phyloP scores from a whole-genome alignment of 2,329 filamentous ascomycete species.

The Phialophora expanda region DNA sequence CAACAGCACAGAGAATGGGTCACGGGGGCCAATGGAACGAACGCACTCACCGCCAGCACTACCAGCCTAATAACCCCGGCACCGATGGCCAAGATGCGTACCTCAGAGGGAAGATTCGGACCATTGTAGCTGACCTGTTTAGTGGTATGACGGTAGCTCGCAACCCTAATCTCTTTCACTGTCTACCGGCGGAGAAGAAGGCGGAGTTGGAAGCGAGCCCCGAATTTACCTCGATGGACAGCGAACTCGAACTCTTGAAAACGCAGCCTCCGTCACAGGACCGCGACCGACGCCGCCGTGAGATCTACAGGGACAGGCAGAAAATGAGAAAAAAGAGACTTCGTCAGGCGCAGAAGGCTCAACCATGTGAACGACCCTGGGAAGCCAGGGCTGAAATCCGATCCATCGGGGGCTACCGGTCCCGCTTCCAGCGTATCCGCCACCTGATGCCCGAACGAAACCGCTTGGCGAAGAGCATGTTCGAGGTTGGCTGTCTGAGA shows the following conservation, averaged over 20 bases:
- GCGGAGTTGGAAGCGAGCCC: conserved; percentile 11
- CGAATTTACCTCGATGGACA: not conserved
- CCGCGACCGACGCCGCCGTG: too few relatives aligned
- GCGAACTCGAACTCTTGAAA: not conserved
- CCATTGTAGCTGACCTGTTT: conserved; percentile 24
- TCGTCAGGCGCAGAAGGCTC: conserved; percentile 16
- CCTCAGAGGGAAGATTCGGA: conserved; percentile 17
- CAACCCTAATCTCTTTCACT: conserved; percentile 26
- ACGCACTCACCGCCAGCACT: conserved; percentile 24
- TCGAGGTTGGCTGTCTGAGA: conserved; percentile 19
- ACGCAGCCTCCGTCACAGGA: conserved; percentile 5
- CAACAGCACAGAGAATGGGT: not conserved
- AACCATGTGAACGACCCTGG: not conserved
- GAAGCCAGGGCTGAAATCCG: not conserved
- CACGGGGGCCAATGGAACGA: not conserved
- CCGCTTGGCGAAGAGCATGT: conserved; percentile 11
- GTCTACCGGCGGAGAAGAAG: conserved; percentile 21
- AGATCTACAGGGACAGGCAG: conserved; percentile 13
- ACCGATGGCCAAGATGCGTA: conserved; percentile 26
- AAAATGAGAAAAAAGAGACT: conserved; percentile 21
- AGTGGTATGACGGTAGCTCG: conserved; percentile 19
- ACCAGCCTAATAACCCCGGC: conserved; percentile 25
- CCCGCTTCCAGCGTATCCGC: conserved; percentile 17
- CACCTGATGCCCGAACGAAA: conserved; percentile 23
- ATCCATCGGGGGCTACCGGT: not conserved